phyloP scores from a whole-genome alignment of 768 basidiomycete genomes.

The Calvatia gigantea region DNA sequence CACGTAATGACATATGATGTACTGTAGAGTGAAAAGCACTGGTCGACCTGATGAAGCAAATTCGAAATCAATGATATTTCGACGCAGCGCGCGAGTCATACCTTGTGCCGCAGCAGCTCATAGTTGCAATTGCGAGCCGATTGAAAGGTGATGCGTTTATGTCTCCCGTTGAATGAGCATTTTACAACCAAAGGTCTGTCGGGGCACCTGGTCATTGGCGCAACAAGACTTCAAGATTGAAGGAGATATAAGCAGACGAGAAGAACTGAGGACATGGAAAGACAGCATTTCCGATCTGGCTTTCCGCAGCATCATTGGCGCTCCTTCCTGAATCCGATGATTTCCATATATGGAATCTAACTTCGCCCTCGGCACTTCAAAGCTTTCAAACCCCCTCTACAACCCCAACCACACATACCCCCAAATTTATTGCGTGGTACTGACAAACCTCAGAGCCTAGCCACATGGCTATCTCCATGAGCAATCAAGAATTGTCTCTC shows the following conservation, averaged over 20 bases:
- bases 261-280: constrained; percentile 5
- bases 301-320: constrained; percentile 10
- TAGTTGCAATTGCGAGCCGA: constrained; percentile 80
- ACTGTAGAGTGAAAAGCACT: constrained; percentile 74
- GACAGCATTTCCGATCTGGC: constrained; percentile 11
- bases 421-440: too few species aligned
- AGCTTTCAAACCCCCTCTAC: background rate
- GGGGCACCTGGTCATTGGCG: constrained; percentile 43
- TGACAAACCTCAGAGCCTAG: too few species aligned
- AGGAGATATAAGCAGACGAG: constrained; percentile 3
- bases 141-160: constrained; percentile 75
- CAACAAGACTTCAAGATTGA: background rate
- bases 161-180: constrained; percentile 72
- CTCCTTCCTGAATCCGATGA: background rate
- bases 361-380: background rate
- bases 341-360: background rate
- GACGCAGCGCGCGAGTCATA: constrained; percentile 28
- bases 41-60: constrained; percentile 60
- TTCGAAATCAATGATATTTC: constrained; percentile 7
- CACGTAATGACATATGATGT: constrained; percentile 74
- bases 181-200: constrained; percentile 81
- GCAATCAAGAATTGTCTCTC: too few species aligned
- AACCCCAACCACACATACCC: too few species aligned
- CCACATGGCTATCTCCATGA: too few species aligned
- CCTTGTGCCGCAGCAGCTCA: constrained; percentile 69